Base-by-base conservation (phyloP, 2,329 filamentous ascomycete genomes). In the Plenodomus tracheiphilus region DNA sequence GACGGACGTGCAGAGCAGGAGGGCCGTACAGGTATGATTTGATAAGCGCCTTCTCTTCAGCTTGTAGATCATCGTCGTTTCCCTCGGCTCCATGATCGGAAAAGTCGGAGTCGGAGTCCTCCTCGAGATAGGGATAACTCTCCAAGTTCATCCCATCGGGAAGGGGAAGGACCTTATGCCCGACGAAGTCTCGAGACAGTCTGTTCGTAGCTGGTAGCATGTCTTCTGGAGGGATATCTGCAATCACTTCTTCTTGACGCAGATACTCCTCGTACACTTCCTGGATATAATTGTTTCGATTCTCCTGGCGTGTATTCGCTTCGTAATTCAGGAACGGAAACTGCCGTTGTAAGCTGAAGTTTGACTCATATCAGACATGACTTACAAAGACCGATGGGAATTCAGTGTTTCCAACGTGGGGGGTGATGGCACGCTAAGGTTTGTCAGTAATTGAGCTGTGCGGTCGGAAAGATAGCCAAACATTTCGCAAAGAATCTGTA, bases 1-100 rank as follows among this genome's bases (percentile, higher is more conserved):
- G 38, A 15, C 53, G 49, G n/a, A 56, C 28, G 38, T 56, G 53
- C 10, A 56, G 40, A n/a, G 53, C 42, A 18, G 53, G 43, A 0
- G 53, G 53, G 11, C 42, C 41, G 32, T 53, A 35, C 16, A 56
- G 21, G 28, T 56, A 56, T 3, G 42, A 36, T 19, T 37, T 47
- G 16, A 56, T 48, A 16, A 43, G 5, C 9, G 46, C 49, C 21
- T 53, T 45, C 7, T 56, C 53, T 40, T 53, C 49, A n/a, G 49
- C 51, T 21, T 50, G 47, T 28, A 54, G 13, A n/a, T 50, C 43
- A 22, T 50, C 40, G 2, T 30, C 15, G 19, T 49, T 39, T 8
- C 35, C 36, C 2, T 25, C 17, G n/a, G 41, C 41, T 11, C 34
- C 5, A 38, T 45, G 36, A 13, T 41, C 45, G 4, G 45, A 46